Evolutionary conservation across 805 yeast genomes (phyloP).

Genomic region (Maudiozyma barnettii): DNA sequence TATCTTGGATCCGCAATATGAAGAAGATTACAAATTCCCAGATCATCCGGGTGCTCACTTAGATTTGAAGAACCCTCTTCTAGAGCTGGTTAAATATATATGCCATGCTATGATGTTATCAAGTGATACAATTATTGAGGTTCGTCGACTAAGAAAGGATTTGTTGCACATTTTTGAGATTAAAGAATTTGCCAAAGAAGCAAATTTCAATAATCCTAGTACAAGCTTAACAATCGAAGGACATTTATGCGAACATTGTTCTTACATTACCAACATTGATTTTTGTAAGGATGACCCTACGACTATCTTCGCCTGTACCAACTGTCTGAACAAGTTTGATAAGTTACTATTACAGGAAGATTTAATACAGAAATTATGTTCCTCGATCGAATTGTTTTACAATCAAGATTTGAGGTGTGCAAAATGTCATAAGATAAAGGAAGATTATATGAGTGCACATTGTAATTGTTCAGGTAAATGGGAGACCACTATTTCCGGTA

Average conservation of each 20-base stretch:
- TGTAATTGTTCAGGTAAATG: conserved; percentile 88
- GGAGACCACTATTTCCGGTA: conserved; percentile 46
- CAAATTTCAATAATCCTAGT: conserved; percentile 66
- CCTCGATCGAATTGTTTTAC: conserved; percentile 48
- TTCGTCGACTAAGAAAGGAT: conserved; percentile 63
- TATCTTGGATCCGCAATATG: conserved; percentile 53
- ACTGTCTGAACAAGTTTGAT: conserved; percentile 57
- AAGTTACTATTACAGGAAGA: conserved; percentile 69
- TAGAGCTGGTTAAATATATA: conserved; percentile 69
- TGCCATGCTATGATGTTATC: conserved; percentile 67
- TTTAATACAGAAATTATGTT: conserved; percentile 54
- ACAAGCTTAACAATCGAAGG: conserved; percentile 56
- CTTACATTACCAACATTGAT: conserved; percentile 64
- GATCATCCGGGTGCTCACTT: conserved; percentile 63
- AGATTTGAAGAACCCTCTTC: conserved; percentile 53
- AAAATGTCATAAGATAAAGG: conserved; percentile 62
- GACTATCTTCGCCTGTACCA: conserved; percentile 47
- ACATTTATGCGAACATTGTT: conserved; percentile 74
- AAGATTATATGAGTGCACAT: conserved; percentile 57
- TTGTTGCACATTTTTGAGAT: conserved; percentile 65
- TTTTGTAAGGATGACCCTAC: conserved; percentile 59
- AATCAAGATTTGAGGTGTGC: conserved; percentile 75
- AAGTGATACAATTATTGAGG: conserved; percentile 55
- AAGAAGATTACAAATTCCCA: conserved; percentile 64
- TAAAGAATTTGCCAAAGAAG: conserved; percentile 73